Conservation (phyloP, 345 rosid genomes). For the Bruguiera gymnorhiza region DNA sequence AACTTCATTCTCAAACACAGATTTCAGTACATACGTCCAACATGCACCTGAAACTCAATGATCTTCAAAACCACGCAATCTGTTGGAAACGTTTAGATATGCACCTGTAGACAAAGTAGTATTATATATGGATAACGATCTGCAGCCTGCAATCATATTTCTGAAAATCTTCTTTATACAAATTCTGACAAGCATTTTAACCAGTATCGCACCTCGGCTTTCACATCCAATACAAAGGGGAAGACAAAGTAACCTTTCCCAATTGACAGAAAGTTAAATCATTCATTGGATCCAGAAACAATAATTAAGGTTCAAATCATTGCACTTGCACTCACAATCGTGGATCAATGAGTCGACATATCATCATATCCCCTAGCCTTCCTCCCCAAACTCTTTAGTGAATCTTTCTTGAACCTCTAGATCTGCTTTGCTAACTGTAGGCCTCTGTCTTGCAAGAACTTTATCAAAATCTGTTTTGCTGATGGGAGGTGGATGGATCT, state of each 20-base stretch:
- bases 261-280: constrained; percentile 19
- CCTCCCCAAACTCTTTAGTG: constrained; percentile 97
- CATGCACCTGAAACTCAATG: constrained; percentile 9
- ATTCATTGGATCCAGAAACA: constrained; percentile 25
- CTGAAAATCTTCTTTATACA: constrained; percentile 39
- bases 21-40: background rate
- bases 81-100: background rate
- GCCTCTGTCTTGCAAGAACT: constrained; percentile 90
- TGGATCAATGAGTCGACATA: constrained; percentile 5
- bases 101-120: background rate
- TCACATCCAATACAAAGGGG: constrained; percentile 34
- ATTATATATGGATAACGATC: constrained; percentile 13
- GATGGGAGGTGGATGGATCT: constrained; percentile 93
- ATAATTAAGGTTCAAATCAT: constrained; percentile 39
- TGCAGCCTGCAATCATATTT: constrained; percentile 16
- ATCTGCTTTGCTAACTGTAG: constrained; percentile 89
- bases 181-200: constrained; percentile 34
- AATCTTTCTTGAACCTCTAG: constrained; percentile 92
- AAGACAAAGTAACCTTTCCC: constrained; percentile 31
- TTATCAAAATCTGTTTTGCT: constrained; percentile 79
- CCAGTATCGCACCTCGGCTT: constrained; percentile 20
- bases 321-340: constrained; percentile 30
- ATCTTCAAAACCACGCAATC: background rate
- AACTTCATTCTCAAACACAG: background rate
- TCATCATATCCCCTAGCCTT: constrained; percentile 48